phyloP scores from a whole-genome alignment of 176 grass and related monocot genomes.

The Puccinellia tenuiflora region DNA sequence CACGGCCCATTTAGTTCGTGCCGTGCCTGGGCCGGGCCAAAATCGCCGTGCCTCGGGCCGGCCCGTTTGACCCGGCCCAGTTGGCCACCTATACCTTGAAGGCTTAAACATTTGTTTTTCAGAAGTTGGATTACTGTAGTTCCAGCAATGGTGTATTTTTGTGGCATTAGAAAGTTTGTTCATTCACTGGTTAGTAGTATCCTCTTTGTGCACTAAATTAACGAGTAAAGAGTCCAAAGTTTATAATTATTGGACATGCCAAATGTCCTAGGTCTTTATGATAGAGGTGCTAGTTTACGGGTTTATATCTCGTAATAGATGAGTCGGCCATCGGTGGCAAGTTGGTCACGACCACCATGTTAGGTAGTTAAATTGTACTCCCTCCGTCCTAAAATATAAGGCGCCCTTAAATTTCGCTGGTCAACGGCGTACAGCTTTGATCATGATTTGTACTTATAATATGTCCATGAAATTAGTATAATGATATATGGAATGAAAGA shows the following conservation, averaged over 20 bases:
- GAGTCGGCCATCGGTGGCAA: neutral
- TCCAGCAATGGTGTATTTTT: neutral
- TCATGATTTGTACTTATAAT: no score
- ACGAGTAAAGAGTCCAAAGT: neutral
- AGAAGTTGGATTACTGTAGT: neutral
- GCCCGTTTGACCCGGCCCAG: no score
- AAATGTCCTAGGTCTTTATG: constrained; percentile 1
- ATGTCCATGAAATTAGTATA: no score
- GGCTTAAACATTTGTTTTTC: neutral
- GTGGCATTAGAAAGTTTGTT: neutral
- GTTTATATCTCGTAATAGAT: neutral
- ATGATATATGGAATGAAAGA: no score
- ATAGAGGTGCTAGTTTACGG: neutral
- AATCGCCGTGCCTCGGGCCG: no score
- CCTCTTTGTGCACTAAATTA: constrained; percentile 2
- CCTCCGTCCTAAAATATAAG: no score
- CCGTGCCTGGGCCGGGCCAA: no score
- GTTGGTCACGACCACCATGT: neutral
- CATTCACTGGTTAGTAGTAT: neutral
- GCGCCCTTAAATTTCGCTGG: no score
- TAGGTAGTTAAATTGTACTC: constrained; percentile 5
- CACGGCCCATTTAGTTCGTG: no score
- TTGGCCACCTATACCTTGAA: no score
- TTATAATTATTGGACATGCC: neutral
- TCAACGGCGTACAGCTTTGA: no score